Evolutionary conservation across 192 early-diverging fungal species (phyloP), one percentile per base, ranked within the genome.

Genomic region (Coemansia sp.): DNA sequence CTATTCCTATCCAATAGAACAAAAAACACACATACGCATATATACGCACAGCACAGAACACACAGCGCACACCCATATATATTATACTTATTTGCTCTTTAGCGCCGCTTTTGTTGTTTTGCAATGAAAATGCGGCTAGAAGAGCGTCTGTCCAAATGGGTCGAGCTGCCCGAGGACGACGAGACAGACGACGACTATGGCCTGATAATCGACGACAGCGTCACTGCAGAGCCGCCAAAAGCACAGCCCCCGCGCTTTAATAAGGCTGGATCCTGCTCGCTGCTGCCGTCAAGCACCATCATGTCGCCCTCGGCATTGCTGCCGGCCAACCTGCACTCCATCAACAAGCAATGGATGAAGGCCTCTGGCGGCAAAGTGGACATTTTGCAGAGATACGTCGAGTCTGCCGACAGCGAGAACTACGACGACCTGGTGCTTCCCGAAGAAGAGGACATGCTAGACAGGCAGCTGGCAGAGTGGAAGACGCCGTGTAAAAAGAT

Each of bases 341-440:
- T 71, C n/a, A 34, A 29, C 23, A 54, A 60, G 32, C 58, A 60
- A 48, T 55, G 65, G 58, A 49, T 55, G 47, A 52, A 29, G 2
- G 49, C 65, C 5, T 56, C 60, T 42, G 59, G 55, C 46, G 28
- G 51, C 67, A 16, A 49, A 61, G 24, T 55, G 45, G 68, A 67
- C 20, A 27, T 61, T 30, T 52, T 76, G 68, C 61, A 71, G 53
- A 47, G 55, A 7, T 76, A 71, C 32, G 68, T 58, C n/a, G 74
- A 76, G 61, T 27, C 64, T 6, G 24, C 50, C 8, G 74, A 76
- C 58, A 54, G 39, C 11, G 74, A 76, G 32, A 71, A 71, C 62
- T 76, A 76, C 58, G 68, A 76, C 49, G 74, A 76, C 39, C 27
- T 76, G 68, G 74, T 76, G 58, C 60, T 76, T 39, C 74, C 74